Evolutionary conservation across 169 alveolate genomes (phyloP).

Genomic region (Plasmodium malariae): DNA sequence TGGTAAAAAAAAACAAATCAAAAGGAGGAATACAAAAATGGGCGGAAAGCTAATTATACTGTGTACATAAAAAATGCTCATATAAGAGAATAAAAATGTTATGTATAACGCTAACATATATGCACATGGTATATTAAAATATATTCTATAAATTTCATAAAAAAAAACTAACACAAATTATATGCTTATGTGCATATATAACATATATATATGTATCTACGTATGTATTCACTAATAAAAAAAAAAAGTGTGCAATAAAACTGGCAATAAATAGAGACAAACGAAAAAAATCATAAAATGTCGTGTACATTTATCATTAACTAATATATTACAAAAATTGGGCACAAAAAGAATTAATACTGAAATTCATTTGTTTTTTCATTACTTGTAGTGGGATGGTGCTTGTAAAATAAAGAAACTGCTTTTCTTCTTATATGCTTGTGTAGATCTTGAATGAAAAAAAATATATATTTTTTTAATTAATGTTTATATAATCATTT

Average conservation of each 20-base stretch:
- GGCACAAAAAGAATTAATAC: neutral
- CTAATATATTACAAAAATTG: neutral
- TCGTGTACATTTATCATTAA: neutral
- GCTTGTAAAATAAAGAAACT: constrained; percentile 56
- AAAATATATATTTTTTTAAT: neutral
- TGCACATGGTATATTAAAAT: no score
- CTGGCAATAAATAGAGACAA: no score
- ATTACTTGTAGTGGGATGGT: constrained; percentile 72
- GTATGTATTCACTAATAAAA: no score
- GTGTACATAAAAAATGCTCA: constrained; percentile 2
- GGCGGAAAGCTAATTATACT: neutral
- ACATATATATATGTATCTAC: no score
- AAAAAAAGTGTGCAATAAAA: no score
- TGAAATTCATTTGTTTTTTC: neutral
- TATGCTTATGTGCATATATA: no score
- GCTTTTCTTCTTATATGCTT: constrained; percentile 66
- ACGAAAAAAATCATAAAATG: no score
- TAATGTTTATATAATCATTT: neutral
- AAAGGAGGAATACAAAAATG: neutral
- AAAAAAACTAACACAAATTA: no score
- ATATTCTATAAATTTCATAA: no score
- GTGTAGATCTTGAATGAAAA: constrained; percentile 55
- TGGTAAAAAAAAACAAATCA: neutral
- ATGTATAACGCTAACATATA: neutral
- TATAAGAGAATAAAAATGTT: no score